phyloP scores from a whole-genome alignment of 2,329 filamentous ascomycete genomes.

The Apiospora arundinis region DNA sequence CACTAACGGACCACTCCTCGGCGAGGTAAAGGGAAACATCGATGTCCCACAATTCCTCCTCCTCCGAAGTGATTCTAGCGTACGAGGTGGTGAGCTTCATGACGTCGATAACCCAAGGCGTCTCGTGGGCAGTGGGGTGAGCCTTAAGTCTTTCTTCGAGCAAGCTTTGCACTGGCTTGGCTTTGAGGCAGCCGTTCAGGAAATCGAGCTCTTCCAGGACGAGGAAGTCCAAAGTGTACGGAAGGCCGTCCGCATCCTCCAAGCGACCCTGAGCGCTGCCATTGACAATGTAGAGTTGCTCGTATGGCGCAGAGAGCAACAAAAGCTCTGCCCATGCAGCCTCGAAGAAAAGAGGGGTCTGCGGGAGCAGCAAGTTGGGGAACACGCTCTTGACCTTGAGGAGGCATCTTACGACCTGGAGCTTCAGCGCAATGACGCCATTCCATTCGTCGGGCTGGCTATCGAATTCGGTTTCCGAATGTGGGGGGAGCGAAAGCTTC shows the following conservation, averaged over 20 bases:
- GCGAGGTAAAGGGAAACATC: conserved; percentile 95
- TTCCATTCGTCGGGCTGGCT: conserved; percentile 73
- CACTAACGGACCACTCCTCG: conserved; percentile 92
- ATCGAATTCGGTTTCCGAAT: conserved; percentile 56
- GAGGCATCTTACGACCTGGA: conserved; percentile 92
- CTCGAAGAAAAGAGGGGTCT: conserved; percentile 83
- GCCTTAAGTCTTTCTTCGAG: conserved; percentile 37
- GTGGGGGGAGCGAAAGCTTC: conserved; percentile 76
- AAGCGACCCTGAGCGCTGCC: conserved; percentile 81
- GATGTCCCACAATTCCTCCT: conserved; percentile 95
- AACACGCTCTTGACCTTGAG: conserved; percentile 89
- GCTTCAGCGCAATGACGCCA: conserved; percentile 82
- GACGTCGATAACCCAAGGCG: conserved; percentile 85
- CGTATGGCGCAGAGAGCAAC: conserved; percentile 74
- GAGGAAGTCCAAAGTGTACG: conserved; percentile 92
- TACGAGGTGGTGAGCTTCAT: conserved; percentile 86
- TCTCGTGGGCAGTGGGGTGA: conserved; percentile 64
- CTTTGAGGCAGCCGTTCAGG: conserved; percentile 87
- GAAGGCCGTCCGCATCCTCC: conserved; percentile 89
- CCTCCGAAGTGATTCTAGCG: conserved; percentile 88
- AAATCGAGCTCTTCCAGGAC: conserved; percentile 95
- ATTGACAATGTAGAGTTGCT: conserved; percentile 83
- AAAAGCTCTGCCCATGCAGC: conserved; percentile 89
- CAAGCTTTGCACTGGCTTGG: conserved; percentile 58
- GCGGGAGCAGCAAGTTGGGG: conserved; percentile 78